These are phyloP conservation scores for Austropuccinia psidii DNA, from an alignment of 1,284 basidiomycete genomes.

Conservation along the genomic window DNA sequence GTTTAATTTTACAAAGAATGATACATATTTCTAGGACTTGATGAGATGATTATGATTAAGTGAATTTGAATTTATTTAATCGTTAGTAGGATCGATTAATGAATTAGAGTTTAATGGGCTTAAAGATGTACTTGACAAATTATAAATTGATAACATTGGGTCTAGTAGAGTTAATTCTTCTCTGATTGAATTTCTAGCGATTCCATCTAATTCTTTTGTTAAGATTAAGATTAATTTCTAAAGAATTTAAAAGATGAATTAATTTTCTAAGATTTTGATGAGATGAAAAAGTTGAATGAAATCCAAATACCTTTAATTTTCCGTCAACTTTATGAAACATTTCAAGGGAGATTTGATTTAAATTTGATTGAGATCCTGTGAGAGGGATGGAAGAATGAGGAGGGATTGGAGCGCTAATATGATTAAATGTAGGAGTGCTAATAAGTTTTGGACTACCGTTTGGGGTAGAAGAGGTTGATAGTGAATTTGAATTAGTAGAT, in stretches of 20 bases:
- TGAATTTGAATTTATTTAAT: neutral
- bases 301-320: conserved; percentile 64
- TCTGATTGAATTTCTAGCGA: conserved; percentile 67
- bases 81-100: neutral
- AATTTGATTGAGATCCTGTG: conserved; percentile 17
- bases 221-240: conserved; percentile 66
- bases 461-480: neutral
- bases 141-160: too few species aligned
- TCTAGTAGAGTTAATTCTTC: conserved; percentile 71
- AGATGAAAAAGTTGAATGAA: neutral
- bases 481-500: conserved; percentile 33
- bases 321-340: conserved; percentile 67
- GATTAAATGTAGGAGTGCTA: conserved; percentile 29
- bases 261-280: neutral
- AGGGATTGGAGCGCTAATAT: conserved; percentile 13
- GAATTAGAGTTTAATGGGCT: neutral
- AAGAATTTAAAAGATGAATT: conserved; percentile 6
- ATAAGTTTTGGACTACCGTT: neutral
- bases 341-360: conserved; percentile 52
- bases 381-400: conserved; percentile 6
- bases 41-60: neutral
- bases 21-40: neutral
- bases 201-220: conserved; percentile 70
- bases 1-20: neutral
- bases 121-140: conserved; percentile 53